Evolutionary conservation across 306 rosid genomes (phyloP).

Genomic region (Vigna reflexopilosa): DNA sequence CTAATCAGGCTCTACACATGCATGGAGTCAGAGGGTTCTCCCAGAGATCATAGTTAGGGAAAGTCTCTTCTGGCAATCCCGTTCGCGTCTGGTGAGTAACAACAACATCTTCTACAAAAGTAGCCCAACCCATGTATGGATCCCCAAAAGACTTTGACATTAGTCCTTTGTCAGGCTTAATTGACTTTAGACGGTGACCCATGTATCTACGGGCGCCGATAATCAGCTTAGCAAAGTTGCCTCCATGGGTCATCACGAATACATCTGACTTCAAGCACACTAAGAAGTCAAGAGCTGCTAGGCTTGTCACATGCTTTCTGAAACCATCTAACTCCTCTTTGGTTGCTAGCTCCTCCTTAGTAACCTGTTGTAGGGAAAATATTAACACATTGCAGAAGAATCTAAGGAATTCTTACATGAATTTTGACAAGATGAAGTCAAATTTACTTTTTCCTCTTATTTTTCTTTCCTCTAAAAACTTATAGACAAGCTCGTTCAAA

Average conservation of each 20-base stretch:
- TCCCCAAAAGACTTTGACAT: constrained; percentile 99
- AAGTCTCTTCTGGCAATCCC: constrained; percentile 92
- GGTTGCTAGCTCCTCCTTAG: constrained; percentile 93
- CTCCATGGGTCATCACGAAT: constrained; percentile 99
- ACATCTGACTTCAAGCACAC: constrained; percentile 99
- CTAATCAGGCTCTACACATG: constrained; percentile 89
- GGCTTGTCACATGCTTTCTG: constrained; percentile 96
- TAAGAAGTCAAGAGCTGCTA: constrained; percentile 97
- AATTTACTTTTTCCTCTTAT: background rate
- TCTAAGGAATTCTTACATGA: background rate
- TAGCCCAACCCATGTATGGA: constrained; percentile 99
- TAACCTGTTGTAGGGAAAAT: constrained; percentile 63
- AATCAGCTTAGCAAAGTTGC: constrained; percentile 95
- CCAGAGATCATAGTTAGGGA: constrained; percentile 95
- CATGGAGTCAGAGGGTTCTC: constrained; percentile 98
- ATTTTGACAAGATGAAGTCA: background rate
- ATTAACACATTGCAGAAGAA: constrained; percentile 17
- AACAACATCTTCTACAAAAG: constrained; percentile 90
- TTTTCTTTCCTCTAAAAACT: too few relatives aligned
- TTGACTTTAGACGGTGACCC: constrained; percentile 94
- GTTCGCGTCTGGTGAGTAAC: constrained; percentile 89
- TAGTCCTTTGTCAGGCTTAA: constrained; percentile 97
- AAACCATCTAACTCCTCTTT: constrained; percentile 86
- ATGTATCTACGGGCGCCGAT: constrained; percentile 96
- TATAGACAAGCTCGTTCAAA: too few relatives aligned